A percentile compares a stretch with the other conserved stretches of the same genome.
These are phyloP conservation scores for Solanum sejunctum DNA, from an alignment of 257 asterid genomes.

Conservation along the genomic window DNA sequence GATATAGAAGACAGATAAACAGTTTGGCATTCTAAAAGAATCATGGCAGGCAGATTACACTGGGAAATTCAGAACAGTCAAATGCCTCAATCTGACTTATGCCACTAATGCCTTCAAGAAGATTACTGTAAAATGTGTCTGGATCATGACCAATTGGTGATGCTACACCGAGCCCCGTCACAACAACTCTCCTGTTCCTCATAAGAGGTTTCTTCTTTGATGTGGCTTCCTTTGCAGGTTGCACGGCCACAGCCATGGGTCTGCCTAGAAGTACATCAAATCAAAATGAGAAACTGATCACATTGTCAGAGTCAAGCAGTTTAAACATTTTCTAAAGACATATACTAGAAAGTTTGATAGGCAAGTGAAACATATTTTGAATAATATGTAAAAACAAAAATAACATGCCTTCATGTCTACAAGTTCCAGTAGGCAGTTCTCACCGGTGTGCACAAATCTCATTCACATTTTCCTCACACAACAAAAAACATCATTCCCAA, in stretches of 20 bases:
- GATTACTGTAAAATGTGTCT: slow-evolving; percentile 23
- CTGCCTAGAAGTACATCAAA: slow-evolving; percentile 4
- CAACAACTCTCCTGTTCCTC: slow-evolving; percentile 29
- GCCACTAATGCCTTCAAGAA: slow-evolving; percentile 41
- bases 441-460: neutral
- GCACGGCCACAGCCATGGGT: slow-evolving; percentile 10
- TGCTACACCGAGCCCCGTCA: slow-evolving; percentile 32
- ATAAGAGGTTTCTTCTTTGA: slow-evolving; percentile 2
- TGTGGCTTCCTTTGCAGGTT: slow-evolving; percentile 8
- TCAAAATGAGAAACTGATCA: neutral
- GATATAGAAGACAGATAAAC: neutral
- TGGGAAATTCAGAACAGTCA: slow-evolving; percentile 27
- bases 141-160: slow-evolving; percentile 32
- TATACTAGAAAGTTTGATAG: neutral
- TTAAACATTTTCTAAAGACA: neutral
- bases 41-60: slow-evolving; percentile 8
- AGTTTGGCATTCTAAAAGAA: neutral
- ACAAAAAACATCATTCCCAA: neutral
- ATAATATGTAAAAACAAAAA: neutral
- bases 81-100: slow-evolving; percentile 30
- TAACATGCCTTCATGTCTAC: neutral
- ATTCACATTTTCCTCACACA: neutral
- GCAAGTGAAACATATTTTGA: neutral
- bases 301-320: neutral
- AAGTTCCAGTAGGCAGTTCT: neutral